phyloP scores from a whole-genome alignment of 164 flowering plant species.

The Macadamia tetraphylla region DNA sequence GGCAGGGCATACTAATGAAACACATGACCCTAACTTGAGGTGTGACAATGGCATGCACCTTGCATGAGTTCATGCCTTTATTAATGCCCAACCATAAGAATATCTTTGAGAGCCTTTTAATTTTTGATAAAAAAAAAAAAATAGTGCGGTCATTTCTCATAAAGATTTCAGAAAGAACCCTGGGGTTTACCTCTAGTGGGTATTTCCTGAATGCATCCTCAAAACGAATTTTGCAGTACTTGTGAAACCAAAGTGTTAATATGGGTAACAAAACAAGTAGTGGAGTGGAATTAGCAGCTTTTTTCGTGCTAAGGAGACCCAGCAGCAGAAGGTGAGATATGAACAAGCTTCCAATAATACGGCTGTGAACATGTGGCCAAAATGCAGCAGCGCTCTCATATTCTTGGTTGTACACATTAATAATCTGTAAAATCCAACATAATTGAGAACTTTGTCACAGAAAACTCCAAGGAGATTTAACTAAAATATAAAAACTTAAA shows the following conservation, averaged over 20 bases:
- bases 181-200: slow-evolving; percentile 74
- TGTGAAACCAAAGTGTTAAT: slow-evolving; percentile 72
- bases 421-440: slow-evolving; percentile 44
- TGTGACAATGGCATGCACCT: no score
- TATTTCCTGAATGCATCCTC: slow-evolving; percentile 90
- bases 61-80: no score
- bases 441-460: not conserved
- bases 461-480: not conserved
- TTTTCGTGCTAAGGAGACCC: slow-evolving; percentile 86
- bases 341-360: slow-evolving; percentile 75
- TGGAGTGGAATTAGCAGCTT: slow-evolving; percentile 90
- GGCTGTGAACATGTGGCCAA: slow-evolving; percentile 95
- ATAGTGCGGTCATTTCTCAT: not conserved
- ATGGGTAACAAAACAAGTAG: slow-evolving; percentile 68
- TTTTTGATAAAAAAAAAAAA: not conserved
- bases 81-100: no score
- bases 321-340: slow-evolving; percentile 83
- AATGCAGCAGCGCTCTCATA: slow-evolving; percentile 94
- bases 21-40: no score
- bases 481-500: not conserved
- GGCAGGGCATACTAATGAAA: no score
- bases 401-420: slow-evolving; percentile 84
- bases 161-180: not conserved
- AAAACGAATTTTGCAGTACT: slow-evolving; percentile 84
- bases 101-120: not conserved